These are phyloP conservation scores for Lagenidium giganteum DNA, from an alignment of 352 stramenopile species.

Conservation along the genomic window DNA sequence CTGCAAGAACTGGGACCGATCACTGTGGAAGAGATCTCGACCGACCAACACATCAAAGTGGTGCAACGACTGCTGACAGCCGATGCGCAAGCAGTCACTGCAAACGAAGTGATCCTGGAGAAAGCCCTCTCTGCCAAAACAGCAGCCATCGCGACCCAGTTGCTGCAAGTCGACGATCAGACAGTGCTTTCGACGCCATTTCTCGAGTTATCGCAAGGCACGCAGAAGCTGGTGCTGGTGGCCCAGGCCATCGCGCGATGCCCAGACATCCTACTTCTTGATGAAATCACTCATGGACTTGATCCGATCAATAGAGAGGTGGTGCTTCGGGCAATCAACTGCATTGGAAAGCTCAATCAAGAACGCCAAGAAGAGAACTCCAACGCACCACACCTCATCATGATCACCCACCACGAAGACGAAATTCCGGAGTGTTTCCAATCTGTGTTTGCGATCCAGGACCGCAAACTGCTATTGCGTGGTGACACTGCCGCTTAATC, in stretches of 20 bases:
- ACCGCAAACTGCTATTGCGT: slow-evolving; percentile 56
- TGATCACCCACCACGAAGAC: slow-evolving; percentile 92
- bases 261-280: slow-evolving; percentile 83
- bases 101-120: slow-evolving; percentile 29
- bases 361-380: too few species aligned
- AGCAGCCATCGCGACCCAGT: slow-evolving; percentile 21
- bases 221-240: slow-evolving; percentile 91
- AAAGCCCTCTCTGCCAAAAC: slow-evolving; percentile 30
- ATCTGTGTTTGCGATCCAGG: slow-evolving; percentile 77
- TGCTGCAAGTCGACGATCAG: slow-evolving; percentile 42
- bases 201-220: slow-evolving; percentile 79
- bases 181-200: too few species aligned
- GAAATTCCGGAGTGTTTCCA: slow-evolving; percentile 83
- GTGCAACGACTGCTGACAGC: slow-evolving; percentile 21
- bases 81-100: neutral
- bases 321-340: slow-evolving; percentile 73
- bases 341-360: slow-evolving; percentile 70
- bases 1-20: slow-evolving; percentile 3
- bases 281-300: slow-evolving; percentile 91
- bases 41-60: slow-evolving; percentile 85
- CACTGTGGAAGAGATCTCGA: slow-evolving; percentile 81
- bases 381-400: slow-evolving; percentile 57
- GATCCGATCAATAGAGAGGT: slow-evolving; percentile 79
- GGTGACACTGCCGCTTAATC: too few species aligned
- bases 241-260: slow-evolving; percentile 66